These are phyloP conservation scores for Petunia secreta DNA, from an alignment of 257 asterid genomes.

Conservation along the genomic window DNA sequence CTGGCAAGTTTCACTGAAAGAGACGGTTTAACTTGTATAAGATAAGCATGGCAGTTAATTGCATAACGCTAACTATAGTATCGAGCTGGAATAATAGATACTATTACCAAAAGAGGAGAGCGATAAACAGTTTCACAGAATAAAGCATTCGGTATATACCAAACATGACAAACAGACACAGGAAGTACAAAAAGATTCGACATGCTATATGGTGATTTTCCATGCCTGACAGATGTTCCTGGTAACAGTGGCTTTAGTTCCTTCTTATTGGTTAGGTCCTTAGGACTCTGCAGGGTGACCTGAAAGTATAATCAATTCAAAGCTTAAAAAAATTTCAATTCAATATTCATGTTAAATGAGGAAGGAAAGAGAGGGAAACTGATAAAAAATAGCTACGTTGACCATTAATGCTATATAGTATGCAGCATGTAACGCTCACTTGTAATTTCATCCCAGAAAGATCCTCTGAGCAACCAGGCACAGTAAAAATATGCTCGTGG, in stretches of 20 bases:
- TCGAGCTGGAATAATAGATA: background rate
- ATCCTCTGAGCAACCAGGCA: slow-evolving; percentile 43
- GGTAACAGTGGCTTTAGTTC: slow-evolving; percentile 43
- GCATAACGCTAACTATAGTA: background rate
- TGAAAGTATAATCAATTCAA: slow-evolving; percentile 29
- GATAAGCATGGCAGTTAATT: background rate
- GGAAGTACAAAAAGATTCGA: background rate
- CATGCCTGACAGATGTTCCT: slow-evolving; percentile 39
- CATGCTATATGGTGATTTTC: slow-evolving; percentile 48
- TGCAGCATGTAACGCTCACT: slow-evolving; percentile 39
- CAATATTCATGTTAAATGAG: slow-evolving; percentile 7
- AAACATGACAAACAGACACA: background rate
- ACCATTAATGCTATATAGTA: background rate
- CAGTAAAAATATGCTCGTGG: slow-evolving; percentile 39
- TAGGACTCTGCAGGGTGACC: slow-evolving; percentile 45
- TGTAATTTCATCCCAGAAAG: slow-evolving; percentile 45
- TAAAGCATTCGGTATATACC: background rate
- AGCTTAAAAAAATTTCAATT: slow-evolving; percentile 8
- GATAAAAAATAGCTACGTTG: background rate
- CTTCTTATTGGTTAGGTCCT: slow-evolving; percentile 40
- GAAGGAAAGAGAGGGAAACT: background rate
- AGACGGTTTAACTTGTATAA: slow-evolving; percentile 9
- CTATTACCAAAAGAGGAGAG: background rate
- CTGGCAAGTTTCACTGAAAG: slow-evolving; percentile 45
- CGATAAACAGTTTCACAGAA: background rate